Conservation (phyloP, 2,329 filamentous ascomycete genomes). For the Dothidotthia symphoricarpi region DNA sequence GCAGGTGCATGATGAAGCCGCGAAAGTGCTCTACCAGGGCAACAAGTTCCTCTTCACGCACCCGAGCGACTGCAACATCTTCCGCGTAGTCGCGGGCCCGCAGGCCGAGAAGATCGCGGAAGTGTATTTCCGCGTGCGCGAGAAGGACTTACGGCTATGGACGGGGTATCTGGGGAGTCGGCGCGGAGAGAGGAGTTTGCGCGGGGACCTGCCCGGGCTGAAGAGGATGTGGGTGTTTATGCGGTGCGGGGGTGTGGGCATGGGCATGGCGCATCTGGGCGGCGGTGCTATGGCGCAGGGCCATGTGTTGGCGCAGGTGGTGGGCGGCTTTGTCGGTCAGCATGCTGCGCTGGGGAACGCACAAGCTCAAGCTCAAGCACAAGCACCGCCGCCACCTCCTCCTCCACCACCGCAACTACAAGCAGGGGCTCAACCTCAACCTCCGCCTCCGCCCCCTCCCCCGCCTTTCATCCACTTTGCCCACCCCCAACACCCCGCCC, state of each 20-base stretch:
- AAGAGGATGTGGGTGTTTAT: slow-evolving; percentile 40
- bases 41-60: slow-evolving; percentile 43
- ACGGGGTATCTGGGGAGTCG: slow-evolving; percentile 37
- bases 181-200: slow-evolving; percentile 29
- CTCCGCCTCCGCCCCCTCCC: slow-evolving; percentile 20
- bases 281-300: slow-evolving; percentile 5
- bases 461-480: slow-evolving; percentile 25
- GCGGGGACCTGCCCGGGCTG: slow-evolving; percentile 36
- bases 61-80: slow-evolving; percentile 43
- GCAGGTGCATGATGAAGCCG: slow-evolving; percentile 36
- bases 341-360: slow-evolving; percentile 4
- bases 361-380: not conserved
- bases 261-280: slow-evolving; percentile 15
- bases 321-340: not conserved
- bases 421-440: no score
- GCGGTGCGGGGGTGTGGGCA: slow-evolving; percentile 23
- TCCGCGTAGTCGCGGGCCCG: slow-evolving; percentile 35
- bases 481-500: slow-evolving; percentile 9
- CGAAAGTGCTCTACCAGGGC: slow-evolving; percentile 34
- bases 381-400: slow-evolving; percentile 15
- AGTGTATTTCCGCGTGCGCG: slow-evolving; percentile 38
- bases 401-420: slow-evolving; percentile 25
- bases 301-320: no score
- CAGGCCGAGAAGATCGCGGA: slow-evolving; percentile 28
- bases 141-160: slow-evolving; percentile 41